These are phyloP conservation scores for Penicillium psychrofluorescens DNA, from an alignment of 495 filamentous ascomycete genomes.

Conservation along the genomic window DNA sequence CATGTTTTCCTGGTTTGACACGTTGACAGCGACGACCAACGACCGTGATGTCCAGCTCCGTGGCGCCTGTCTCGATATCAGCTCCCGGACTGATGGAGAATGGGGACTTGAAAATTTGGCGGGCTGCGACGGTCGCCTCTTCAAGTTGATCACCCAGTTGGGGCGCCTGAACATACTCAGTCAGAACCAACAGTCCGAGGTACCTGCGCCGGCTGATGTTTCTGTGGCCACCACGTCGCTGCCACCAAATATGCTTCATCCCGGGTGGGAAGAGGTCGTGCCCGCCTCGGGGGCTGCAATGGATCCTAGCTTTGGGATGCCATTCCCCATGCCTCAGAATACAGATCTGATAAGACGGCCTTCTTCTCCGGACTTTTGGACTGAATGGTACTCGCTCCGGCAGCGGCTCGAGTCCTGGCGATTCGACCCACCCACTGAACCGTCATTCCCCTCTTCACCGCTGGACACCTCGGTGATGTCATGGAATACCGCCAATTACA, in stretches of 20 bases:
- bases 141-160: conserved; percentile 69
- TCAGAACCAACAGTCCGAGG: conserved; percentile 55
- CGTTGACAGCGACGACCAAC: conserved; percentile 87
- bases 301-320: conserved; percentile 15
- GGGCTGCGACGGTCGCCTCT: conserved; percentile 77
- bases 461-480: conserved; percentile 12
- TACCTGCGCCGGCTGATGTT: conserved; percentile 19
- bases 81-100: conserved; percentile 58
- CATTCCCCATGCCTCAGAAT: conserved; percentile 20
- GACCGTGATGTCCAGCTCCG: conserved; percentile 86
- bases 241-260: conserved; percentile 32
- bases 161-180: conserved; percentile 85
- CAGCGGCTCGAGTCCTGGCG: conserved; percentile 74
- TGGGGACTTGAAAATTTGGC: conserved; percentile 80
- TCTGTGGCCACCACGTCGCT: conserved; percentile 25
- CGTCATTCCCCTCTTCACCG: conserved; percentile 16
- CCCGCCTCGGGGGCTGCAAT: conserved; percentile 1
- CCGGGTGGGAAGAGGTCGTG: conserved; percentile 12
- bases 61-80: conserved; percentile 58
- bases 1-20: conserved; percentile 95
- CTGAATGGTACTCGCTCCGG: conserved; percentile 76
- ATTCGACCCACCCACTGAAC: conserved; percentile 45
- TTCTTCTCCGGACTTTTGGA: conserved; percentile 61
- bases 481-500: conserved; percentile 33
- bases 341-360: conserved; percentile 15